These are phyloP conservation scores for Malassezia restricta DNA, from an alignment of 1,284 basidiomycete species.

Conservation along the genomic window DNA sequence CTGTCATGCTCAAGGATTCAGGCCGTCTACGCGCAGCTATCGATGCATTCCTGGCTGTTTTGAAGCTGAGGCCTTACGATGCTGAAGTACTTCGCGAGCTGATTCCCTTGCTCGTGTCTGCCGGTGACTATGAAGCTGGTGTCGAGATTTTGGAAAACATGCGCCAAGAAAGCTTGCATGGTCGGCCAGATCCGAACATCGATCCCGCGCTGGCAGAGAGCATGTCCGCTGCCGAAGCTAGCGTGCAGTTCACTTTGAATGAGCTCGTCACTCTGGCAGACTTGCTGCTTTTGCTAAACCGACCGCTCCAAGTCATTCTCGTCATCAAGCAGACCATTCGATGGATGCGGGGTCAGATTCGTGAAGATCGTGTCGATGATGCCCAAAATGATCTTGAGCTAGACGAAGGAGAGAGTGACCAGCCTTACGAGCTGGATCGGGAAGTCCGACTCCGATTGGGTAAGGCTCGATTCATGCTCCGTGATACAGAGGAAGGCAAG, in stretches of 20 bases:
- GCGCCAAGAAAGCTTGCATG: slow-evolving; percentile 48
- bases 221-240: background rate
- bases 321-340: slow-evolving; percentile 65
- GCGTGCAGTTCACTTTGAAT: slow-evolving; percentile 24
- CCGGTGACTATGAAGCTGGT: slow-evolving; percentile 57
- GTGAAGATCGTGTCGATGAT: slow-evolving; percentile 64
- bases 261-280: slow-evolving; percentile 66
- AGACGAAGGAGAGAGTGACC: slow-evolving; percentile 48
- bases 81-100: slow-evolving; percentile 67
- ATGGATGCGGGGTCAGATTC: slow-evolving; percentile 74
- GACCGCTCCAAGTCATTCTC: slow-evolving; percentile 59
- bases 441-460: slow-evolving; percentile 77
- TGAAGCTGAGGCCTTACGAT: slow-evolving; percentile 68
- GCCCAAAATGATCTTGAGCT: slow-evolving; percentile 71
- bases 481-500: slow-evolving; percentile 67
- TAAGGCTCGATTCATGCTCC: slow-evolving; percentile 67
- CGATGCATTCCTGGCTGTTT: slow-evolving; percentile 61
- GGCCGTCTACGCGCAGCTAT: slow-evolving; percentile 65
- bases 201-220: slow-evolving; percentile 3
- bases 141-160: slow-evolving; percentile 58
- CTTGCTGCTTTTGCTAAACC: slow-evolving; percentile 61
- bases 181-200: slow-evolving; percentile 17
- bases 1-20: slow-evolving; percentile 64
- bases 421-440: slow-evolving; percentile 54
- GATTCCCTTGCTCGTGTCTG: slow-evolving; percentile 63